Conservation (phyloP, 1,284 basidiomycete genomes). For the Mycena sp. region DNA sequence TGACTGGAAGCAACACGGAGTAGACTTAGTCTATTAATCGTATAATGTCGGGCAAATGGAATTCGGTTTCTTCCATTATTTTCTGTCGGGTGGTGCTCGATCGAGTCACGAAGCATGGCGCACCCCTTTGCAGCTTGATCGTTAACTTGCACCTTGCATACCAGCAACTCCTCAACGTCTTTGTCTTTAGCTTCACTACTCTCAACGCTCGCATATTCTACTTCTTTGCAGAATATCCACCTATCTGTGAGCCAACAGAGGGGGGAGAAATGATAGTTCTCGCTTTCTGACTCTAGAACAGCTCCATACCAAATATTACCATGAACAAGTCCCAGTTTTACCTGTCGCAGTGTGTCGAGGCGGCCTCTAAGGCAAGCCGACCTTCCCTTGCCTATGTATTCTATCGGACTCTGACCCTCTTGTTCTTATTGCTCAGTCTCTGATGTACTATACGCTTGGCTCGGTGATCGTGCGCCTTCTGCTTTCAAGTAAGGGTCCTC, state of each 20-base stretch:
- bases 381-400: background rate
- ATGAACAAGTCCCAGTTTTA: conserved; percentile 61
- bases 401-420: background rate
- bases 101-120: conserved; percentile 12
- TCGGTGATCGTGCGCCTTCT: conserved; percentile 48
- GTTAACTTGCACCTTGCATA: conserved; percentile 25
- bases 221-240: conserved; percentile 12
- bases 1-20: conserved; percentile 40
- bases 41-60: too few species aligned
- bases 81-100: too few species aligned
- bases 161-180: conserved; percentile 16
- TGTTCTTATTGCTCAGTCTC: conserved; percentile 35
- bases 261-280: background rate
- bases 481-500: background rate
- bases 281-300: background rate
- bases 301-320: background rate
- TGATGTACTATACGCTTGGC: conserved; percentile 66
- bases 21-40: conserved; percentile 7
- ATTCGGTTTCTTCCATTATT: too few species aligned
- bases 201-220: conserved; percentile 13
- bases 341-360: conserved; percentile 60
- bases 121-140: conserved; percentile 20
- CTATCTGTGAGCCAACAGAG: background rate
- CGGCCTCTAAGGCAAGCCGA: conserved; percentile 55
- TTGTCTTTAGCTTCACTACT: background rate